Base-by-base conservation (phyloP, 352 stramenopile species). In the Phytopythium chamaehyphon region DNA sequence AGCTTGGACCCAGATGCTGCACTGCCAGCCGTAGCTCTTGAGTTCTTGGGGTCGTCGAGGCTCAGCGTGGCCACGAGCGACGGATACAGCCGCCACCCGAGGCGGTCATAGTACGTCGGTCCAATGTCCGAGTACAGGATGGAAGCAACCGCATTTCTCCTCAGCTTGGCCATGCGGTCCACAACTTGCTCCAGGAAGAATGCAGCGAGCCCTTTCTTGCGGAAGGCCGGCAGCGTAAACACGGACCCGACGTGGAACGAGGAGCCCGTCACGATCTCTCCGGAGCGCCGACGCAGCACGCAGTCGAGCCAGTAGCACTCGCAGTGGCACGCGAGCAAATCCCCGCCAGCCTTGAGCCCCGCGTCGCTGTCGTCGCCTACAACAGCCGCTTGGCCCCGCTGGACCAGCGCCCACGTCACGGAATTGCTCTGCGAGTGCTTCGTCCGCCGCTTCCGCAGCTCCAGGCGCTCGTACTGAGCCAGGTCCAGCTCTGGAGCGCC, bases 111-210 rank as follows among this genome's bases (percentile, higher is more conserved):
- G 55, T 64, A 82, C 7, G 49, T 67, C 4, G 75, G 63, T 2
- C 75, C 75, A 38, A 83, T 75, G 21, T 83, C 72, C 48, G 72
- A 83, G 56, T 82, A 83, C 10, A 83, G 44, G 31, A 73, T 62
- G 1, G 71, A 86, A 2, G 48, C 57, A 31, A 82, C n/a, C n/a
- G n/a, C n/a, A 6, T 62, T 46, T 2, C 67, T 35, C 1, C 59
- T 62, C 0, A 71, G 54, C 24, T 57, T 40, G 23, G 54, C 51
- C 46, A 80, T 45, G 16, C 64, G 55, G 37, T 55, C 51, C 9
- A 61, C 55, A 14, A 86, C 50, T 37, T 64, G 24, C 5, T 15
- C 46, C 2, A 83, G 38, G 54, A 86, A 83, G 47, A 74, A 76
- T 0, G 43, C 33, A 1, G 64, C 71, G 40, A 84, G 69, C 0